phyloP scores from a whole-genome alignment of 2,329 filamentous ascomycete genomes.

The Rutstroemia sp. region DNA sequence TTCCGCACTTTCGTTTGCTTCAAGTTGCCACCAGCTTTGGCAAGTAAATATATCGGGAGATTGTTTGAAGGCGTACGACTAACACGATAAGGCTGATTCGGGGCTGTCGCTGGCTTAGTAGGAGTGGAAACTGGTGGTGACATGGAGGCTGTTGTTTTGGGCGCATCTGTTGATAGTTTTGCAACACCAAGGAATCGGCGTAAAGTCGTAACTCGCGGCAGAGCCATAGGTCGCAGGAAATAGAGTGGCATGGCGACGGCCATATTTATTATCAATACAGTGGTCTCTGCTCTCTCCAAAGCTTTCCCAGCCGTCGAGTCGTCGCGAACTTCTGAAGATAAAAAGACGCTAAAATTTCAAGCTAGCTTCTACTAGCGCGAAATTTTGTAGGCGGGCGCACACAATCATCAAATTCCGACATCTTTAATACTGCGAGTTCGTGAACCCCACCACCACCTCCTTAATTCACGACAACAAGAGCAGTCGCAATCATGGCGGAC shows the following conservation, averaged over 20 bases:
- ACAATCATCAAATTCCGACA: conserved; percentile 17
- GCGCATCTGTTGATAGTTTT: conserved; percentile 7
- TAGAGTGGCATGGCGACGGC: conserved; percentile 20
- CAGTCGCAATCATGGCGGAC: conserved; percentile 42
- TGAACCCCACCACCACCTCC: conserved; percentile 10
- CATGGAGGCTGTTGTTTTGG: conserved; percentile 4
- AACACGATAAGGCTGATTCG: conserved; percentile 42
- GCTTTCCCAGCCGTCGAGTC: not conserved
- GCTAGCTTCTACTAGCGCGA: conserved; percentile 12
- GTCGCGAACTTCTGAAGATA: conserved; percentile 7
- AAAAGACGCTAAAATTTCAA: conserved; percentile 9
- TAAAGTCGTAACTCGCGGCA: conserved; percentile 26
- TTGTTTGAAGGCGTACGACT: conserved; percentile 62
- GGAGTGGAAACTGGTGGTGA: conserved; percentile 4
- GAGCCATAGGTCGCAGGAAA: conserved; percentile 28
- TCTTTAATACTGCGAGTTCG: conserved; percentile 7
- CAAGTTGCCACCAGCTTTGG: conserved; percentile 69
- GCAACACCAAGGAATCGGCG: conserved; percentile 22
- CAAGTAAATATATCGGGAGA: conserved; percentile 68
- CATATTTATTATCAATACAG: not conserved
- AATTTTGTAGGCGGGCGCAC: conserved; percentile 16
- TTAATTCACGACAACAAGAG: conserved; percentile 12
- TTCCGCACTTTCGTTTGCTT: conserved; percentile 71
- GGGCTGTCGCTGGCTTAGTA: conserved; percentile 3
- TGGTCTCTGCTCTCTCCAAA: not conserved